A percentile compares a stretch with the other conserved stretches of the same genome.
These are phyloP conservation scores for Pleurotus sapidus DNA, from an alignment of 768 basidiomycete species.

Conservation along the genomic window DNA sequence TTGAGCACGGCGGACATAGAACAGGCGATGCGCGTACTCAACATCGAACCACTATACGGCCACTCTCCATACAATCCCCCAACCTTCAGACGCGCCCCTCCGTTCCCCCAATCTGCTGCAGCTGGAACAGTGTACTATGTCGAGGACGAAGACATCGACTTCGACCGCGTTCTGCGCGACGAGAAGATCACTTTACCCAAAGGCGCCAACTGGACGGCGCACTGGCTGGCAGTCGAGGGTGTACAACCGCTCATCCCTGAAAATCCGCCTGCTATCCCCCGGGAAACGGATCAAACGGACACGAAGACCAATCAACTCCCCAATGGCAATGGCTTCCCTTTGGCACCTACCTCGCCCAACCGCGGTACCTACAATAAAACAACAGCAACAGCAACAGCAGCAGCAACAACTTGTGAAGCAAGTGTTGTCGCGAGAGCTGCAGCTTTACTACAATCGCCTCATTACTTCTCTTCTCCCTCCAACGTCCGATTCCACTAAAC, in stretches of 20 bases:
- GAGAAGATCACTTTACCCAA: constrained; percentile 82
- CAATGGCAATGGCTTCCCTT: constrained; percentile 2
- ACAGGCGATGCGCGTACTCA: constrained; percentile 88
- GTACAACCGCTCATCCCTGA: constrained; percentile 96
- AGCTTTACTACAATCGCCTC: constrained; percentile 91
- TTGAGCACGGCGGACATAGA: constrained; percentile 91
- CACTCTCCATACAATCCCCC: constrained; percentile 67
- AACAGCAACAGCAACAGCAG: constrained; percentile 44
- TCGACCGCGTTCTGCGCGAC: constrained; percentile 84
- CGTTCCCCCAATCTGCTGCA: constrained; percentile 45
- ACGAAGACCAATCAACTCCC: constrained; percentile 1
- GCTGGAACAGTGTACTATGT: constrained; percentile 86
- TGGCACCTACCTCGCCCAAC: constrained; percentile 10
- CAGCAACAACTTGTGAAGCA: constrained; percentile 85
- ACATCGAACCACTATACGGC: constrained; percentile 95
- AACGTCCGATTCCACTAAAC: constrained; percentile 62
- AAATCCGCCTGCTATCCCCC: constrained; percentile 83
- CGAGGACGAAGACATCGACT: constrained; percentile 97
- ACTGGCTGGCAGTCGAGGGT: constrained; percentile 98
- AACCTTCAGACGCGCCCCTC: constrained; percentile 57
- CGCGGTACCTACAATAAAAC: constrained; percentile 14
- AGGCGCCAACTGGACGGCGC: constrained; percentile 85
- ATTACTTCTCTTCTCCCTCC: constrained; percentile 81
- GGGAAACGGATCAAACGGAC: constrained; percentile 35
- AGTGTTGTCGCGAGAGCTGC: constrained; percentile 89